A percentile compares a stretch with the other conserved stretches of the same genome.
Conservation (phyloP, 1,284 basidiomycete genomes). For the Austropuccinia psidii region DNA sequence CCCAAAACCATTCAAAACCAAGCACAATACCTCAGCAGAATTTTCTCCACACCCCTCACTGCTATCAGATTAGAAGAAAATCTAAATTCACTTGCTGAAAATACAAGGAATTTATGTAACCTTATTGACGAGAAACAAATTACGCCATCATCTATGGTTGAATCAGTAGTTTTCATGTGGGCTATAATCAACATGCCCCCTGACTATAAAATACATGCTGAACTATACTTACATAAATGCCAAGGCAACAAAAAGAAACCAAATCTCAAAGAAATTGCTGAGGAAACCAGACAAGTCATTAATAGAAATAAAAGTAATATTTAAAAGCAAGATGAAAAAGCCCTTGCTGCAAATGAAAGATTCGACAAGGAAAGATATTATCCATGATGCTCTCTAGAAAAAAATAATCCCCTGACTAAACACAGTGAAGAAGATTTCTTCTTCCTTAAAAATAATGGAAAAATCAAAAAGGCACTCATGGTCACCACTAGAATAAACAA, state of each 20-base stretch:
- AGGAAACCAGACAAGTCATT: background rate
- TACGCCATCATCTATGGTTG: background rate
- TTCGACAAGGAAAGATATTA: background rate
- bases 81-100: background rate
- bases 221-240: background rate
- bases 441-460: no score
- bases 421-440: background rate
- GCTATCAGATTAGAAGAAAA: background rate
- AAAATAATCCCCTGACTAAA: background rate
- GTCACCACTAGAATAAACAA: no score
- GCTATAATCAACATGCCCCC: background rate
- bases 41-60: background rate
- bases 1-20: constrained; percentile 1
- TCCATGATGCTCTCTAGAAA: background rate
- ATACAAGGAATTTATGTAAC: background rate
- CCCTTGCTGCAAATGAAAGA: background rate
- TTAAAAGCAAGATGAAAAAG: no score
- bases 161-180: background rate
- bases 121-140: background rate
- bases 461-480: no score
- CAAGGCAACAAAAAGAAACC: background rate
- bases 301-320: background rate
- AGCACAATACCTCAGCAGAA: background rate
- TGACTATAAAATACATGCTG: background rate
- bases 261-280: background rate